phyloP scores from a whole-genome alignment of 2,329 filamentous ascomycete species.

The Cladosporium colombiae region DNA sequence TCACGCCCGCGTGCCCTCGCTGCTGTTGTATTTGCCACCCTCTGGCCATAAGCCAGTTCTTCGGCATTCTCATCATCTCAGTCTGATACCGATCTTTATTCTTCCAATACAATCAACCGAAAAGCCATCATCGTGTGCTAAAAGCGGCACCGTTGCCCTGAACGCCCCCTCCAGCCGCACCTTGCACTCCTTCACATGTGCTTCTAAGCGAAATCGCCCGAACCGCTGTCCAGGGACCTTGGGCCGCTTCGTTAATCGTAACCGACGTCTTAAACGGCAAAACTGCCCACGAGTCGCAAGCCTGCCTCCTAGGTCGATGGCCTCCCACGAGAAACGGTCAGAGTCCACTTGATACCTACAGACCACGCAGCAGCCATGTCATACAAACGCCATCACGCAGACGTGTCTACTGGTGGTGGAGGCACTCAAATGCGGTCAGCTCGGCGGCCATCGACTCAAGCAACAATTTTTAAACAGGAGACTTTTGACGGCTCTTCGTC shows the following conservation, averaged over 20 bases:
- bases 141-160: background rate
- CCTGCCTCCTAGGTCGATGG: background rate
- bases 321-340: background rate
- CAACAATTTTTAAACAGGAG: background rate
- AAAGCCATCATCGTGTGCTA: background rate
- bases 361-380: conserved; percentile 8
- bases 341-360: background rate
- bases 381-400: conserved; percentile 3
- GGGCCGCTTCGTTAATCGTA: background rate
- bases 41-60: background rate
- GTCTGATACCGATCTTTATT: background rate
- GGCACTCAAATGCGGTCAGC: background rate
- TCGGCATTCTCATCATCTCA: background rate
- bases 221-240: background rate
- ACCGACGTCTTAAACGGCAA: conserved; percentile 5
- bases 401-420: background rate
- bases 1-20: background rate
- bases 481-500: background rate
- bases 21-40: background rate
- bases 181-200: background rate
- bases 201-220: background rate
- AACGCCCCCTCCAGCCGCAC: background rate
- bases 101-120: background rate
- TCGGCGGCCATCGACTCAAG: background rate
- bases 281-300: background rate